These are phyloP conservation scores for Quillaja saponaria DNA, from an alignment of 306 rosid species.

Conservation along the genomic window DNA sequence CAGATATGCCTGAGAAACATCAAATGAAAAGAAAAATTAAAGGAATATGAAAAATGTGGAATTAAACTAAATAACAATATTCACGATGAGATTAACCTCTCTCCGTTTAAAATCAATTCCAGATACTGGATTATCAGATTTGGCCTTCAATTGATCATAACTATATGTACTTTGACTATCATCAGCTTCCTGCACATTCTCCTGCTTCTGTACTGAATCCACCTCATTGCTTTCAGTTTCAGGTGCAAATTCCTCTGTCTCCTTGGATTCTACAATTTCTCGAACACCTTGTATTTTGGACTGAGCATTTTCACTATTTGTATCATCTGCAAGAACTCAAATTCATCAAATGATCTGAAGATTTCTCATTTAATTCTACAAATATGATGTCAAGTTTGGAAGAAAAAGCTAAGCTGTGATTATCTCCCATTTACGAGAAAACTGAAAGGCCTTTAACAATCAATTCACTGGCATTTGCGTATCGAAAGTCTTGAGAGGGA, in stretches of 20 bases:
- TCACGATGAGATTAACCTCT: conserved; percentile 62
- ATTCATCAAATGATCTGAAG: conserved; percentile 29
- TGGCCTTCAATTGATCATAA: conserved; percentile 87
- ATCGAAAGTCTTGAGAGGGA: too few species aligned
- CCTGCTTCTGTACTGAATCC: conserved; percentile 62
- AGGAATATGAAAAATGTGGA: not conserved
- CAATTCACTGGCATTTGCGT: not conserved
- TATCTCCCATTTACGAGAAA: not conserved
- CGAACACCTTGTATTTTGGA: conserved; percentile 60
- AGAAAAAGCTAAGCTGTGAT: not conserved
- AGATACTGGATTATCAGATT: conserved; percentile 73
- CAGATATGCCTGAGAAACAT: conserved; percentile 69
- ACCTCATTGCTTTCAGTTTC: conserved; percentile 47
- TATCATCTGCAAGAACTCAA: conserved; percentile 42
- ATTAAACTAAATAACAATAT: conserved; percentile 11
- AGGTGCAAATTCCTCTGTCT: conserved; percentile 50
- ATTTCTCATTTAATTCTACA: conserved; percentile 21
- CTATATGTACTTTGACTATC: conserved; percentile 50
- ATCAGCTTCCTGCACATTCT: conserved; percentile 41
- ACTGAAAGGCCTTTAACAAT: not conserved
- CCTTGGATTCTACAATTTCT: conserved; percentile 65
- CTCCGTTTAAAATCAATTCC: conserved; percentile 89
- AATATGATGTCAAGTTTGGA: not conserved
- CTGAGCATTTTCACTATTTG: conserved; percentile 52
- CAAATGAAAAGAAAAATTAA: conserved; percentile 27